These are phyloP conservation scores for carrot (Daucus carota) DNA, from an alignment of 129 eudicot species.

Conservation along the genomic window DNA sequence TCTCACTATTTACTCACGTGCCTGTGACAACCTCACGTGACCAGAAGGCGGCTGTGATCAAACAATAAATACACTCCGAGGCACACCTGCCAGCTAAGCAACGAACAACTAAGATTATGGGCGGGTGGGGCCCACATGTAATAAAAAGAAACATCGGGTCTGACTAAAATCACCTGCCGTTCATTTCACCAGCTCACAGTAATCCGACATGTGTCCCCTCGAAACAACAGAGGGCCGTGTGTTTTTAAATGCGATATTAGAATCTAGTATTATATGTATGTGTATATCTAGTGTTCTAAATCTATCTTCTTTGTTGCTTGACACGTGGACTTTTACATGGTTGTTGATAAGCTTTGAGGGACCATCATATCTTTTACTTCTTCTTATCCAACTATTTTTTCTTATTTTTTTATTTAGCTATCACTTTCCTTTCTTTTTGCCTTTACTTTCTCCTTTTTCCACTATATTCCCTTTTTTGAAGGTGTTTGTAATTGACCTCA, in stretches of 20 bases:
- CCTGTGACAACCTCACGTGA: not conserved
- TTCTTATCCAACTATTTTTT: not conserved
- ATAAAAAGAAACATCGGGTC: not conserved
- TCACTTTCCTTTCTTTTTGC: too few species aligned
- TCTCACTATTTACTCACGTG: not conserved
- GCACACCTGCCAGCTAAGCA: conserved; percentile 1
- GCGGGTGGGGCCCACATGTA: not conserved
- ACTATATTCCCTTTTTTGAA: not conserved
- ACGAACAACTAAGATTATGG: not conserved
- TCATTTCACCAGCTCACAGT: not conserved
- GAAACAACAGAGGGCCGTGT: not conserved
- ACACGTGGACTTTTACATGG: conserved; percentile 8
- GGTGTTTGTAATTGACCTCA: not conserved
- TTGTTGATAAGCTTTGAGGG: not conserved
- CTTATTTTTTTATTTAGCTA: not conserved
- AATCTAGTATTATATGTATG: too few species aligned
- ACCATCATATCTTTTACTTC: conserved; percentile 5
- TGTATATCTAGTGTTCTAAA: not conserved
- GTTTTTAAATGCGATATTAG: not conserved
- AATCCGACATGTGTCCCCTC: not conserved
- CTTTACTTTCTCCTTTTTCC: not conserved
- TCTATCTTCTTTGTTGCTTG: not conserved
- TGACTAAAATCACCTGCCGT: conserved; percentile 2
- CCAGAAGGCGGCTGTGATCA: not conserved
- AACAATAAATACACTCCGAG: not conserved